Conservation (phyloP, 139 green algal genomes). For the Asterochloris sp. region DNA sequence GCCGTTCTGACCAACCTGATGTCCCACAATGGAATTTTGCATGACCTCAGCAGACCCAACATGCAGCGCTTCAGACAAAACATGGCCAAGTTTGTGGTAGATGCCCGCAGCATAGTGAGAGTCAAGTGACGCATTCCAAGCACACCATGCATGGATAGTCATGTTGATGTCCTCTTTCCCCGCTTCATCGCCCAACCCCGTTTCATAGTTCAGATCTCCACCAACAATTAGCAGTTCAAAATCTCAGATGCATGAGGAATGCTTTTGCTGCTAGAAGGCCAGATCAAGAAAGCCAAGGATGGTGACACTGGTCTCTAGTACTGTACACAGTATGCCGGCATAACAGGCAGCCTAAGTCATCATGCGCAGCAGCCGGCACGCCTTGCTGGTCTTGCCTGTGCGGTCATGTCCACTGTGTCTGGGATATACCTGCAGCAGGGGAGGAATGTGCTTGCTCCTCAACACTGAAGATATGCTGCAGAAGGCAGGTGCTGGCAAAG, state of each 20-base stretch:
- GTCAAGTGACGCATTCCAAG: constrained; percentile 13
- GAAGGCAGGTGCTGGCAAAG: background rate
- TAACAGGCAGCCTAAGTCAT: background rate
- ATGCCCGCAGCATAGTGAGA: constrained; percentile 42
- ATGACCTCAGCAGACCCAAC: constrained; percentile 32
- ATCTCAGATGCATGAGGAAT: no score
- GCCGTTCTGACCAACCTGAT: constrained; percentile 23
- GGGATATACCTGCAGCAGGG: constrained; percentile 79
- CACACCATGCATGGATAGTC: no score
- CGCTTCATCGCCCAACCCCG: no score
- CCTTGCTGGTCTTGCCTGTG: constrained; percentile 43
- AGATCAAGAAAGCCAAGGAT: no score
- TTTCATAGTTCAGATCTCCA: no score
- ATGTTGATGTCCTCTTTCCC: no score
- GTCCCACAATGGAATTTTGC: constrained; percentile 21
- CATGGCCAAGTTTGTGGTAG: constrained; percentile 36
- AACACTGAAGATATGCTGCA: background rate
- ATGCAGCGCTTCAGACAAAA: constrained; percentile 34
- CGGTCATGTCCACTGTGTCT: constrained; percentile 92
- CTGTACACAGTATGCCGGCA: no score
- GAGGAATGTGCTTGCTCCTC: no score
- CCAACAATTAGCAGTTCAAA: no score
- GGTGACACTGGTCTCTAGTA: no score
- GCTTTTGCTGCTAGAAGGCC: no score
- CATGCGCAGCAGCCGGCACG: constrained; percentile 66